These are phyloP conservation scores for Picea abies DNA, from an alignment of 83 land plant genomes.

Conservation along the genomic window DNA sequence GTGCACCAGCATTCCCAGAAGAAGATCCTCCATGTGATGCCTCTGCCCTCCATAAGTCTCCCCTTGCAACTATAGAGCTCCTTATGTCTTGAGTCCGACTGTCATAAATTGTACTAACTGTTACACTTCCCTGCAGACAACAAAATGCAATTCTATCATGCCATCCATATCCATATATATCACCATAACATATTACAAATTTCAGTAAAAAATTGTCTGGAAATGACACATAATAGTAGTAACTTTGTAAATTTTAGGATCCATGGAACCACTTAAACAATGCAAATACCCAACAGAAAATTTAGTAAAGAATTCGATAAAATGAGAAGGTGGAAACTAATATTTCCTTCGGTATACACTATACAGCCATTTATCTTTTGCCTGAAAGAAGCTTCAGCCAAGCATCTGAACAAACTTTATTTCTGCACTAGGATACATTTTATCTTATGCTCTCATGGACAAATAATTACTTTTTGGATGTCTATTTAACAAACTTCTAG, in stretches of 20 bases:
- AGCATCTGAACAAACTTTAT: not conserved
- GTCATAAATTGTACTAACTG: constrained; percentile 78
- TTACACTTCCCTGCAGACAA: constrained; percentile 59
- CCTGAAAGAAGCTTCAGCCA: not conserved
- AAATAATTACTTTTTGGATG: too few relatives aligned
- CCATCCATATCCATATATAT: not conserved
- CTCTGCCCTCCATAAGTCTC: constrained; percentile 95
- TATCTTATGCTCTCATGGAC: not conserved
- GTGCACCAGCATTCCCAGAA: constrained; percentile 61
- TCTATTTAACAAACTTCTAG: not conserved
- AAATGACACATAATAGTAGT: not conserved
- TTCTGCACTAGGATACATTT: not conserved
- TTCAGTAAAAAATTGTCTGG: not conserved
- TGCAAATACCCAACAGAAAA: not conserved
- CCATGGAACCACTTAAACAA: not conserved
- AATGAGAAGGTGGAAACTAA: not conserved
- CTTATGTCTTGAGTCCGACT: constrained; percentile 82
- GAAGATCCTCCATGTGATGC: constrained; percentile 81
- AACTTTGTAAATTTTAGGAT: not conserved
- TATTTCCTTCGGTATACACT: not conserved
- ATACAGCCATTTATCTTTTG: not conserved
- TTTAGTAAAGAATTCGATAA: not conserved
- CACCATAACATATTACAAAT: constrained; percentile 16
- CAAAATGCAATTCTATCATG: not conserved
- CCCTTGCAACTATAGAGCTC: constrained; percentile 80